phyloP scores from a whole-genome alignment of 2,329 filamentous ascomycete genomes.

The Ophiosphaerella herpotricha region DNA sequence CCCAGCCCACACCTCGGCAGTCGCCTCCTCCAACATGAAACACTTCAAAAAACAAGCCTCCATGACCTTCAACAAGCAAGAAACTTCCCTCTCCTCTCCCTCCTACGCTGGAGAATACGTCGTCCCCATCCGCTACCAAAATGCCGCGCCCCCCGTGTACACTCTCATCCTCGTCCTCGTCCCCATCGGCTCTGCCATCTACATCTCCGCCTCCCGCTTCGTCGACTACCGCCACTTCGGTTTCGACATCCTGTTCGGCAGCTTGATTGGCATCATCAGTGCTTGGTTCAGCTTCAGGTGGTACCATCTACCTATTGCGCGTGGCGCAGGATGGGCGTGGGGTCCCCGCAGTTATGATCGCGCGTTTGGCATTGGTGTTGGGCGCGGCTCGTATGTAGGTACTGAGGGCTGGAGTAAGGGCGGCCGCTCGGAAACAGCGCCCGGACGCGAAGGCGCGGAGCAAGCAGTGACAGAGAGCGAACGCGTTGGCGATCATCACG shows the following conservation, averaged over 20 bases:
- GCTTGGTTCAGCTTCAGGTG: conserved; percentile 79
- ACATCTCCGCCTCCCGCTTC: conserved; percentile 84
- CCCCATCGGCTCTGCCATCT: conserved; percentile 76
- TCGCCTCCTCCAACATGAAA: conserved; percentile 42
- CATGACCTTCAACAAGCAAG: conserved; percentile 33
- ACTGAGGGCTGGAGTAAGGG: conserved; percentile 50
- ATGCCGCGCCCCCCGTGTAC: conserved; percentile 82
- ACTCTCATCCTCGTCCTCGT: conserved; percentile 71
- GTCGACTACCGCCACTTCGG: conserved; percentile 88
- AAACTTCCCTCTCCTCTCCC: conserved; percentile 22
- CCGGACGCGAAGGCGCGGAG: too few species aligned
- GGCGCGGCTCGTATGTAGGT: conserved; percentile 53
- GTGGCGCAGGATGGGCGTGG: conserved; percentile 90
- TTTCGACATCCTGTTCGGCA: conserved; percentile 91
- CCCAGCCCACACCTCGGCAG: conserved; percentile 54
- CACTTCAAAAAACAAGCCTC: conserved; percentile 24
- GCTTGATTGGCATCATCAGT: conserved; percentile 71
- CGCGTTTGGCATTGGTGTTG: conserved; percentile 79
- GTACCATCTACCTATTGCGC: conserved; percentile 79
- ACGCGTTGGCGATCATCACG: too few species aligned
- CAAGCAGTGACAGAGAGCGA: too few species aligned
- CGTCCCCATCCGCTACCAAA: conserved; percentile 68
- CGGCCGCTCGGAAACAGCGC: neutral
- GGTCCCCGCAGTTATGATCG: conserved; percentile 72
- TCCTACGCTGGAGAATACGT: conserved; percentile 35